phyloP scores from a whole-genome alignment of 352 stramenopile genomes.

The Elongisporangium undulatum region DNA sequence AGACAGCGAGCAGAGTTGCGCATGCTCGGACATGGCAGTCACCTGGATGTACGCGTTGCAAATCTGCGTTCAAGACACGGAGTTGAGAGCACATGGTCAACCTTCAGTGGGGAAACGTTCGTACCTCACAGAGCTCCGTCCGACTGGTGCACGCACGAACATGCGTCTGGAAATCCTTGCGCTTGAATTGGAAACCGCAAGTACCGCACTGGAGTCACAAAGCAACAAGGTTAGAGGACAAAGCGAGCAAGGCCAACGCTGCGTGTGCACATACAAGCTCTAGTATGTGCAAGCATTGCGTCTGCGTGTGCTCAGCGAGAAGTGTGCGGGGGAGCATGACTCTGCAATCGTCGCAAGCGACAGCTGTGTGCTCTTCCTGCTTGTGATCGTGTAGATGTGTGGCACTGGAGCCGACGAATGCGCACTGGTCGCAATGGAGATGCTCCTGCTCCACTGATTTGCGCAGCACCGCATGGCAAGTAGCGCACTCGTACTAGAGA shows the following conservation, averaged over 20 bases:
- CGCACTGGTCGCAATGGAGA: slow-evolving; percentile 35
- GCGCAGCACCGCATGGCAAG: slow-evolving; percentile 30
- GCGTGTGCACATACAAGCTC: slow-evolving; percentile 14
- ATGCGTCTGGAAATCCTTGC: slow-evolving; percentile 31
- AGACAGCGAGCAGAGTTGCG: not conserved
- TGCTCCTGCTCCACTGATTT: slow-evolving; percentile 23
- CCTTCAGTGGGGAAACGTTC: not conserved
- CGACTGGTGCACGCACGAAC: slow-evolving; percentile 37
- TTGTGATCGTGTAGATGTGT: slow-evolving; percentile 15
- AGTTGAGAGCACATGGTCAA: not conserved
- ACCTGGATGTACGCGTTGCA: slow-evolving; percentile 51
- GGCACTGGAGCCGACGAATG: slow-evolving; percentile 13
- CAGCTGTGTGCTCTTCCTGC: not conserved
- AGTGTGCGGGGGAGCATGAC: not conserved
- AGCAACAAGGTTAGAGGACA: not conserved
- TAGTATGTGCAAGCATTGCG: slow-evolving; percentile 9
- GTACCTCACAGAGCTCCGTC: slow-evolving; percentile 51
- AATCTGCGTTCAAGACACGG: slow-evolving; percentile 11
- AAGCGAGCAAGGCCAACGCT: not conserved
- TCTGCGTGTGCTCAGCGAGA: not conserved
- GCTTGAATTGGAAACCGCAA: slow-evolving; percentile 49
- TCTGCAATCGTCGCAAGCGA: not conserved
- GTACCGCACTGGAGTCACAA: slow-evolving; percentile 25
- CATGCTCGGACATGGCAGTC: slow-evolving; percentile 12
- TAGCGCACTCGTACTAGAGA: slow-evolving; percentile 32